Conservation (phyloP, 1,284 basidiomycete species). For the Ustanciosporium gigantosporum region DNA sequence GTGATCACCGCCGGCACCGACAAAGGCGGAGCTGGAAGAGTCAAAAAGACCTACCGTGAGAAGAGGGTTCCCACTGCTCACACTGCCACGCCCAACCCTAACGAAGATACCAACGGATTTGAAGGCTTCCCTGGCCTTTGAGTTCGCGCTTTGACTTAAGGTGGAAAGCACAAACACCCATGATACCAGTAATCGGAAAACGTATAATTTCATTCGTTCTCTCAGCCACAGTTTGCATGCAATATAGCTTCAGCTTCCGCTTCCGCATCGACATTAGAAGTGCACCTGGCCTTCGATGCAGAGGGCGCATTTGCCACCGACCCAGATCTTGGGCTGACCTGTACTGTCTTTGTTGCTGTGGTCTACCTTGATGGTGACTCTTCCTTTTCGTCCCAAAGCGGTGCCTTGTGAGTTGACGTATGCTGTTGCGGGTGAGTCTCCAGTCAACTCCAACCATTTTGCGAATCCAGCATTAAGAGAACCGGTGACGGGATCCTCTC, state of each 20-base stretch:
- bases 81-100: too few species aligned
- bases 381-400: slow-evolving; percentile 29
- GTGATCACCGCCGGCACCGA: slow-evolving; percentile 21
- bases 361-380: slow-evolving; percentile 29
- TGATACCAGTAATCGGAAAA: too few species aligned
- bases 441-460: slow-evolving; percentile 34
- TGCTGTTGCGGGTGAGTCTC: slow-evolving; percentile 11
- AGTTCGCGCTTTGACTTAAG: too few species aligned
- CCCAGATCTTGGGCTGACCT: slow-evolving; percentile 31
- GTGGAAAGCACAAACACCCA: too few species aligned
- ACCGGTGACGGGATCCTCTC: slow-evolving; percentile 53
- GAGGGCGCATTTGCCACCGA: slow-evolving; percentile 38
- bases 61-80: too few species aligned
- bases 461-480: slow-evolving; percentile 50
- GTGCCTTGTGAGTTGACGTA: slow-evolving; percentile 42
- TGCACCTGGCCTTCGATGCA: slow-evolving; percentile 34
- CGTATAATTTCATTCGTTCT: too few species aligned
- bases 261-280: too few species aligned
- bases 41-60: slow-evolving; percentile 23
- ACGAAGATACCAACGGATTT: too few species aligned
- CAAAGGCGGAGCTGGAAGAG: slow-evolving; percentile 17
- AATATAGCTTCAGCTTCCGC: too few species aligned
- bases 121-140: slow-evolving; percentile 32
- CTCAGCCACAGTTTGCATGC: too few species aligned
- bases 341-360: background rate